Evolutionary conservation across 192 early-diverging fungal genomes (phyloP), one percentile per base, ranked within the genome.

Genomic region (Glomus cerebriforme): DNA sequence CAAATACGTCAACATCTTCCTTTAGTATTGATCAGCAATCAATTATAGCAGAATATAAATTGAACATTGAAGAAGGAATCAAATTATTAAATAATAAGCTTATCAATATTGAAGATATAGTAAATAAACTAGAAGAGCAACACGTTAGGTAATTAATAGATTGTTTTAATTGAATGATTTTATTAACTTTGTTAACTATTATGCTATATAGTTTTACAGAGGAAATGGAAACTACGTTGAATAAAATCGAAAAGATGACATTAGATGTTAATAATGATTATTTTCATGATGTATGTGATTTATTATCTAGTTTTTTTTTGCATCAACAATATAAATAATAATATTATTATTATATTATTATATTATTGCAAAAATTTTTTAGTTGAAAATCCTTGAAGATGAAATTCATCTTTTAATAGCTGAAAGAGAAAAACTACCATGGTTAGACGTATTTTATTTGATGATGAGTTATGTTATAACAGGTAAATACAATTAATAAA

Each of bases 341-440:
- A n/a, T n/a, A n/a, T n/a, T n/a, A n/a, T n/a, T n/a, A n/a, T n/a
- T n/a, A n/a, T n/a, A n/a, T 70, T 39, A 13, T 70, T 12, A 70
- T 26, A 10, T 2, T 45, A 59, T 15, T 68, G 68, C 19, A 5
- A 4, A 39, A 29, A 24, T 64, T 31, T 6, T 67, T 19, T 67
- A 78, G 76, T 35, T 78, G n/a, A 66, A 78, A 58, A 34, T 67
- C n/a, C 60, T 78, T 26, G 76, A 78, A 37, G 76, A 78, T 68
- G 64, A 78, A 58, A 78, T 78, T 58, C 76, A 78, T 3, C 13
- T 78, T 12, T 68, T 78, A 49, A 49, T 31, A 29, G 12, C 59
- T 26, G 54, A 73, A 73, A 54, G 12, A 26, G 74, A 26, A 49
- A 67, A 78, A 24, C 49, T 65, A 13, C 32, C 54, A 31, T 78